Evolutionary conservation across 306 rosid genomes (phyloP), one percentile per base, ranked within the genome.

Genomic region (Malus domestica): DNA sequence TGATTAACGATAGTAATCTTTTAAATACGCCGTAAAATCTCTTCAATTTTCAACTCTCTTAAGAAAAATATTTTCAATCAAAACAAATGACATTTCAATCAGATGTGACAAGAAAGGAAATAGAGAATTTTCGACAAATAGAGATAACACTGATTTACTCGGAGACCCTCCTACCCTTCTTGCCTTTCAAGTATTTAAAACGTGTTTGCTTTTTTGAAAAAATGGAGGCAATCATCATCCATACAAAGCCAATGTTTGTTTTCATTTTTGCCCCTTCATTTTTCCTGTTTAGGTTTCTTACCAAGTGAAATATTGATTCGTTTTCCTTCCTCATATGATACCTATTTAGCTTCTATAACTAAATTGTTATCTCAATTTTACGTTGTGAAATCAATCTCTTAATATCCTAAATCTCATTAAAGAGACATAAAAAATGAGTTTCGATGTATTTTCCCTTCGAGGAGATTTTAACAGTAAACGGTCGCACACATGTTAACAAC

Each of bases 121-220:
- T 6, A 35, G 0, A 35, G 40, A 2, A 35, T 35, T 35, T 6
- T 35, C 9, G 0, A 35, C 9, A 0, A 0, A 35, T 35, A 6
- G 9, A 35, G 9, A 35, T 35, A 35, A 35, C 40, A 35, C 9
- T 35, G 40, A 35, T 35, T 35, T 35, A 35, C 40, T 35, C 40
- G 40, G 9, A 35, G 40, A 35, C 40, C 7, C 7, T 35, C 40
- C 9, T 35, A 61, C 2, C 19, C 19, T 27, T n/a, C 8, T 23
- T 4, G 4, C 33, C 29, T 22, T 5, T 10, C 63, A 10, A 1
- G 30, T 27, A 27, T 61, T 61, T 27, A 61, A 25, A 27, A 61
- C 19, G 19, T 9, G 35, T 61, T 61, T 61, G 10, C 20, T 13
- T 27, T 27, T 27, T 61, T 61, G 27, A 27, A 61, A 60, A 32